Percentiles rank a stretch among this genome's conserved stretches.
Evolutionary conservation across 129 eudicot species (phyloP).

Genomic region (Centrapalus pauciflorus): DNA sequence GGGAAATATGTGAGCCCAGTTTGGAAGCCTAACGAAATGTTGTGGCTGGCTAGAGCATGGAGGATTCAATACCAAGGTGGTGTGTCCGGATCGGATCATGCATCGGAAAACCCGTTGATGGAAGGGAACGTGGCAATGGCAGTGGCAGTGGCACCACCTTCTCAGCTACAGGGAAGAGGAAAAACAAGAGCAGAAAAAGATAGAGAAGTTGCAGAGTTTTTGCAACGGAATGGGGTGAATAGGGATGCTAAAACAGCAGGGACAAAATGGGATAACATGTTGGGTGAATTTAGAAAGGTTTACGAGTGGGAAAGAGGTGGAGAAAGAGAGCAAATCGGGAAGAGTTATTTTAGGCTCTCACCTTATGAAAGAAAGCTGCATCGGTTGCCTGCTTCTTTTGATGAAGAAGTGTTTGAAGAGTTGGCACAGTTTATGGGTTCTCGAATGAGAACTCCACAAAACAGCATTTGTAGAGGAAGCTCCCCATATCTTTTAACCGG

Average conservation of each 20-base stretch:
- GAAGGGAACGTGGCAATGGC: slow-evolving; percentile 1
- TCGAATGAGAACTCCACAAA: slow-evolving; percentile 46
- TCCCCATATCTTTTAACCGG: slow-evolving; percentile 8
- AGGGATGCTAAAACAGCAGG: slow-evolving; percentile 82
- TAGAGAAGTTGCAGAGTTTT: slow-evolving; percentile 58
- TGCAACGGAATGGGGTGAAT: slow-evolving; percentile 56
- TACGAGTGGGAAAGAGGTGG: slow-evolving; percentile 78
- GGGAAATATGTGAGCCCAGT: slow-evolving; percentile 80
- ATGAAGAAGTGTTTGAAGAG: slow-evolving; percentile 77
- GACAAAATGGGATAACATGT: slow-evolving; percentile 86
- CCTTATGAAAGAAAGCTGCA: slow-evolving; percentile 58
- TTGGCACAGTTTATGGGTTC: slow-evolving; percentile 74
- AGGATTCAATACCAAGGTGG: slow-evolving; percentile 64
- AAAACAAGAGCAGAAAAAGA: slow-evolving; percentile 80
- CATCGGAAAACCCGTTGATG: neutral
- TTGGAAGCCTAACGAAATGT: slow-evolving; percentile 79
- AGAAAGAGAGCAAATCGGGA: slow-evolving; percentile 62
- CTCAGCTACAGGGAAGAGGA: slow-evolving; percentile 40
- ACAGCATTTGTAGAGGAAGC: slow-evolving; percentile 15
- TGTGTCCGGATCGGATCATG: slow-evolving; percentile 17
- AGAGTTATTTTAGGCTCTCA: slow-evolving; percentile 69
- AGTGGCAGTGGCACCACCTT: neutral
- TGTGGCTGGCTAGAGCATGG: slow-evolving; percentile 82
- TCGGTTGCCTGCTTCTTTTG: slow-evolving; percentile 74
- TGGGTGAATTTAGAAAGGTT: slow-evolving; percentile 78